Percentiles rank a stretch among this genome's conserved stretches.
phyloP scores from a whole-genome alignment of 768 basidiomycete genomes.

The Pseudohyphozyma bogoriensis region DNA sequence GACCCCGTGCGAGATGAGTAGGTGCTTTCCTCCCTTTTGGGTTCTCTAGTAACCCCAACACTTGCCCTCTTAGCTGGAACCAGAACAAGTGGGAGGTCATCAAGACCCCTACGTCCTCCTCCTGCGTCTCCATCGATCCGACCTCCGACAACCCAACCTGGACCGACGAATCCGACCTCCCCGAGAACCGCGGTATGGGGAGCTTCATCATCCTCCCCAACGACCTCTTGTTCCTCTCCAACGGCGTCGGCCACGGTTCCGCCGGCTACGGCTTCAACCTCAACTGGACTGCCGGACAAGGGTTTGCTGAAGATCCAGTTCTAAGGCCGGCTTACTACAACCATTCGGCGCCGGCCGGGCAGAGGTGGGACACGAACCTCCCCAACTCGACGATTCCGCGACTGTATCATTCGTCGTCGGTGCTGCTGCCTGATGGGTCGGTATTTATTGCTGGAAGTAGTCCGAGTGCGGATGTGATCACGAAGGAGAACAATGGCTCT shows the following conservation, averaged over 20 bases:
- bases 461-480: conserved; percentile 60
- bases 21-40: not conserved
- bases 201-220: conserved; percentile 19
- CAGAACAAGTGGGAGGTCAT: conserved; percentile 14
- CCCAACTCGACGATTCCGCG: conserved; percentile 46
- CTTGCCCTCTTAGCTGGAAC: conserved; percentile 8
- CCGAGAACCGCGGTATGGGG: conserved; percentile 47
- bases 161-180: conserved; percentile 60
- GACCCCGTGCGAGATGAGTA: conserved; percentile 58
- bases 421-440: conserved; percentile 68
- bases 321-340: conserved; percentile 67
- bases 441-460: conserved; percentile 83
- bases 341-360: conserved; percentile 59
- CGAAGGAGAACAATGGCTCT: not conserved
- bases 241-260: not conserved
- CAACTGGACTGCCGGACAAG: conserved; percentile 39
- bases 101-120: conserved; percentile 35
- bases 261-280: conserved; percentile 53
- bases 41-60: not conserved
- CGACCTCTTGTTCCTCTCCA: not conserved
- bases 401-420: conserved; percentile 80
- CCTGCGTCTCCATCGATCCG: conserved; percentile 76
- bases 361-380: conserved; percentile 48
- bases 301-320: conserved; percentile 65
- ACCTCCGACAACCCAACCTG: conserved; percentile 54